Evolutionary conservation across 495 filamentous ascomycete species (phyloP).

Genomic region (Lasiosphaeria ovina): DNA sequence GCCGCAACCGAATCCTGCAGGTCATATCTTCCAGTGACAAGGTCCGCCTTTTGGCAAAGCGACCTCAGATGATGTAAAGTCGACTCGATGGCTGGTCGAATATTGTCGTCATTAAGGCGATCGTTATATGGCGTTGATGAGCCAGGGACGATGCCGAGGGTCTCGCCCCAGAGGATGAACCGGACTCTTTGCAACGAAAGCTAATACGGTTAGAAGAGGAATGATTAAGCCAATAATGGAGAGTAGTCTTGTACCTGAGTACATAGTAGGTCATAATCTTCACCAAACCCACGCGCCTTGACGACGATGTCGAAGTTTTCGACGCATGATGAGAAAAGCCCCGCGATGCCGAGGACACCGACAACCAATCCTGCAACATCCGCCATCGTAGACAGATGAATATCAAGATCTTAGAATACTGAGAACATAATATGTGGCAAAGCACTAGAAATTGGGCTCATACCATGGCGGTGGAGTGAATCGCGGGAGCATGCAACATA

Average conservation of each 20-base stretch:
- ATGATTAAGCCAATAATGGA: background rate
- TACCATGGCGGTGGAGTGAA: too few relatives aligned
- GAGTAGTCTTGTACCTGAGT: conserved; percentile 11
- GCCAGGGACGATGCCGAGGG: conserved; percentile 19
- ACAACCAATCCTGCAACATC: conserved; percentile 8
- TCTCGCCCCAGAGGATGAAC: conserved; percentile 23
- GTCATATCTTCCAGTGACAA: background rate
- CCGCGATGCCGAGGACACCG: conserved; percentile 5
- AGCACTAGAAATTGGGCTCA: too few relatives aligned
- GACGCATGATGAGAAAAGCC: conserved; percentile 7
- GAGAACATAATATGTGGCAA: too few relatives aligned
- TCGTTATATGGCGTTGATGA: background rate
- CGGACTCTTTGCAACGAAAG: conserved; percentile 19
- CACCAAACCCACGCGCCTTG: conserved; percentile 2
- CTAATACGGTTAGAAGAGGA: background rate
- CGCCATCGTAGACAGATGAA: too few relatives aligned
- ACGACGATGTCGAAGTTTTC: conserved; percentile 18
- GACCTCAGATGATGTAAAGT: background rate
- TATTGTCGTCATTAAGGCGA: background rate
- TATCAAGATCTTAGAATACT: too few relatives aligned
- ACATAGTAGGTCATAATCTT: conserved; percentile 24
- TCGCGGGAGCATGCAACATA: too few relatives aligned
- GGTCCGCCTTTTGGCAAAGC: background rate
- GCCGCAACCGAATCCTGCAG: background rate
- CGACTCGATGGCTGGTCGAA: background rate